Conservation (phyloP, 257 asterid genomes). For the Penstemon barbatus region DNA sequence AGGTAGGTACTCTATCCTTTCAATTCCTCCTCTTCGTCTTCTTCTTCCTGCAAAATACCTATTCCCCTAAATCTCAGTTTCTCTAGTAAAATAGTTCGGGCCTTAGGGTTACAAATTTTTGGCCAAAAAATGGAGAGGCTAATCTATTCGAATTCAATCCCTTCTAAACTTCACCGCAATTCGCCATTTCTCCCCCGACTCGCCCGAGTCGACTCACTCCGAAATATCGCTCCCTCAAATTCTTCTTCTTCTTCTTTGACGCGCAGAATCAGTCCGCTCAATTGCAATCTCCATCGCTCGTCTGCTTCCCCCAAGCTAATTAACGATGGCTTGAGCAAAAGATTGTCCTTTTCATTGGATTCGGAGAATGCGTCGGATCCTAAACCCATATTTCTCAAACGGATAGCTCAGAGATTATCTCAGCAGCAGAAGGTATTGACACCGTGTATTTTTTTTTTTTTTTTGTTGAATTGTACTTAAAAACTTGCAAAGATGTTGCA, state of each 20-base stretch:
- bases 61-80: not conserved
- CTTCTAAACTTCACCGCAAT: slow-evolving; percentile 40
- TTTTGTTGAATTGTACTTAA: not conserved
- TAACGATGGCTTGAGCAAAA: slow-evolving; percentile 22
- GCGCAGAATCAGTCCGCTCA: slow-evolving; percentile 37
- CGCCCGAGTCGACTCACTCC: slow-evolving; percentile 32
- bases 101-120: not conserved
- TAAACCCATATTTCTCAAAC: slow-evolving; percentile 36
- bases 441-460: not conserved
- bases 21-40: not conserved
- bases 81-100: not conserved
- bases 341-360: slow-evolving; percentile 31
- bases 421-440: slow-evolving; percentile 49
- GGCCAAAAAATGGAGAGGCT: slow-evolving; percentile 63
- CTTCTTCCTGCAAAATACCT: not conserved
- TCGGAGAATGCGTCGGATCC: slow-evolving; percentile 37
- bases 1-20: not conserved
- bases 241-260: not conserved
- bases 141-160: slow-evolving; percentile 53
- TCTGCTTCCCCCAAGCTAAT: slow-evolving; percentile 25
- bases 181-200: slow-evolving; percentile 47
- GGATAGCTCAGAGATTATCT: slow-evolving; percentile 33
- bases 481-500: no score
- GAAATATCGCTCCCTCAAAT: slow-evolving; percentile 26
- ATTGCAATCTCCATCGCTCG: slow-evolving; percentile 38